phyloP scores from a whole-genome alignment of 495 filamentous ascomycete genomes.

The Penicillium fimorum region DNA sequence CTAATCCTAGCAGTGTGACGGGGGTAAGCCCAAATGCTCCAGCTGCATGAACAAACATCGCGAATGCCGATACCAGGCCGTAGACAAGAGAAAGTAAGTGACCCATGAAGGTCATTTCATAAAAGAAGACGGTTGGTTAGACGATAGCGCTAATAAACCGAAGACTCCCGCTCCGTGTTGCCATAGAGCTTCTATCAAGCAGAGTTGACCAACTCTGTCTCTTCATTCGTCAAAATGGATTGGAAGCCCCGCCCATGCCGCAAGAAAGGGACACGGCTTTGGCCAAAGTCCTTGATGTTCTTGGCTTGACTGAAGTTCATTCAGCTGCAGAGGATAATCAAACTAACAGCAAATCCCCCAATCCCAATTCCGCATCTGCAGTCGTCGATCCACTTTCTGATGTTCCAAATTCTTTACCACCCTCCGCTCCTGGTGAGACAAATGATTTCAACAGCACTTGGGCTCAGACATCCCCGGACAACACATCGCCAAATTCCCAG shows the following conservation, averaged over 20 bases:
- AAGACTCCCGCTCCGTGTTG: conserved; percentile 22
- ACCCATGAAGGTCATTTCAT: background rate
- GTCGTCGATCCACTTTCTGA: background rate
- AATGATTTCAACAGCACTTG: background rate
- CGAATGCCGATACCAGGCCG: conserved; percentile 22
- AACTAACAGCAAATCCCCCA: background rate
- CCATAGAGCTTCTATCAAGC: conserved; percentile 21
- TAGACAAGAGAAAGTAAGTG: conserved; percentile 31
- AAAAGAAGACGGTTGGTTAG: too few relatives aligned
- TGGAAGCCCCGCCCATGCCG: conserved; percentile 17
- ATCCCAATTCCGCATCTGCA: background rate
- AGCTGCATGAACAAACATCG: conserved; percentile 23
- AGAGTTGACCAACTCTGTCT: conserved; percentile 22
- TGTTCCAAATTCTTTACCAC: background rate
- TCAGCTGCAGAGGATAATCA: background rate
- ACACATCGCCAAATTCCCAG: background rate
- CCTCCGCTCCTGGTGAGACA: background rate
- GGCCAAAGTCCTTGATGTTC: conserved; percentile 12
- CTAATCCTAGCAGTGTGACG: conserved; percentile 24
- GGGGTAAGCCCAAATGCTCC: conserved; percentile 19
- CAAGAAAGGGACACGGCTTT: conserved; percentile 16
- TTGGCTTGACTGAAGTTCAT: conserved; percentile 9
- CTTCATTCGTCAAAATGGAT: conserved; percentile 22
- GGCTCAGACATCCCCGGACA: background rate
- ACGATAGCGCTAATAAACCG: background rate